Evolutionary conservation across 192 early-diverging fungal species (phyloP).

Genomic region (Kappamyces sp.): DNA sequence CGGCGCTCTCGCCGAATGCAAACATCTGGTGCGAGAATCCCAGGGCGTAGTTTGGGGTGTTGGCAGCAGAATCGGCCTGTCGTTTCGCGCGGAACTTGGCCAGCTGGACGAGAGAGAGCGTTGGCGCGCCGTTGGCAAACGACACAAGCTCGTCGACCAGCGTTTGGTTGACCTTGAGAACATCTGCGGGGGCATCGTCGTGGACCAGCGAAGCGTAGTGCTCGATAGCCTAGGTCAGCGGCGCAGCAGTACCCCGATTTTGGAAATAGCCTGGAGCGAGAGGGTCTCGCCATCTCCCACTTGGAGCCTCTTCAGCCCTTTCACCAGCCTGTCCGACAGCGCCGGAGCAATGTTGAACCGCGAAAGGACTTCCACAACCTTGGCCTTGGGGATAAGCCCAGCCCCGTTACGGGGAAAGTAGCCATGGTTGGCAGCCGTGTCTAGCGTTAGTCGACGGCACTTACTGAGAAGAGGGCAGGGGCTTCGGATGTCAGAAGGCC

Average conservation of each 20-base stretch:
- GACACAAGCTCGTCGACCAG: slow-evolving; percentile 18
- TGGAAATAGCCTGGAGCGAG: neutral
- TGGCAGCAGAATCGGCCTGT: slow-evolving; percentile 19
- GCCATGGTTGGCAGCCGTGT: slow-evolving; percentile 32
- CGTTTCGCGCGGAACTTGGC: slow-evolving; percentile 19
- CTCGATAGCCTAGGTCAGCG: slow-evolving; percentile 14
- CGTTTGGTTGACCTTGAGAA: neutral
- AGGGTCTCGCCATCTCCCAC: slow-evolving; percentile 3
- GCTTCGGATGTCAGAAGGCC: too few species aligned
- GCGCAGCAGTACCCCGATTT: neutral
- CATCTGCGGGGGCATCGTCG: slow-evolving; percentile 22
- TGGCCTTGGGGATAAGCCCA: neutral
- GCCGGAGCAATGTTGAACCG: neutral
- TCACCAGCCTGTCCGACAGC: neutral
- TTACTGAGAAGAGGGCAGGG: too few species aligned
- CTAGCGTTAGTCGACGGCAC: slow-evolving; percentile 1
- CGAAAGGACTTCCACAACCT: neutral
- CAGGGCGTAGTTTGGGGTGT: slow-evolving; percentile 19
- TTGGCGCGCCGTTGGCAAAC: slow-evolving; percentile 12
- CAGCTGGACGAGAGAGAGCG: slow-evolving; percentile 14
- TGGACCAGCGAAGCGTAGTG: slow-evolving; percentile 33
- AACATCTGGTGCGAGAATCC: slow-evolving; percentile 9
- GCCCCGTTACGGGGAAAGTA: slow-evolving; percentile 24
- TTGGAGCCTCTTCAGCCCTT: neutral
- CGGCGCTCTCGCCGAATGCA: slow-evolving; percentile 3